phyloP scores from a whole-genome alignment of 257 asterid genomes.

The Primulina huaijiensis region DNA sequence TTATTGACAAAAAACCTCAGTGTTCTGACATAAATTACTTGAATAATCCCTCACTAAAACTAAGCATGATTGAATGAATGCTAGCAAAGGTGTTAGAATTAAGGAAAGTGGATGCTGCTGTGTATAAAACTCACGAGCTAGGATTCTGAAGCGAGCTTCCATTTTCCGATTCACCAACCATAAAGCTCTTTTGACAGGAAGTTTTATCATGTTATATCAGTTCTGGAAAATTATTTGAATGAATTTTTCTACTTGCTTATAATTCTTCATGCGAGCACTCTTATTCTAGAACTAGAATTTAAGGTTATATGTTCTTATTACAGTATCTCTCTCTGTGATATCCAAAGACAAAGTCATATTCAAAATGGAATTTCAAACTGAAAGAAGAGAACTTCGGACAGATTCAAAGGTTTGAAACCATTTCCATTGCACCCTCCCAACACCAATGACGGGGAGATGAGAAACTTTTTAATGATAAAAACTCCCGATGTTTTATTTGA shows the following conservation, averaged over 20 bases:
- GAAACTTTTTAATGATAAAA: not conserved
- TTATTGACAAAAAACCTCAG: too few species aligned
- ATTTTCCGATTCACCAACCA: too few species aligned
- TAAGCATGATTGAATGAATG: too few species aligned
- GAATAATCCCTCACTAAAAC: too few species aligned
- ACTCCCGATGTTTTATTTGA: not conserved
- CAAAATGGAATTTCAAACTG: conserved; percentile 39
- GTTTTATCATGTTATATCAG: too few species aligned
- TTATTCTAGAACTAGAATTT: not conserved
- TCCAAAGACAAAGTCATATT: conserved; percentile 26
- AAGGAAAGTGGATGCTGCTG: too few species aligned
- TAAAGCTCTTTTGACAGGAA: too few species aligned
- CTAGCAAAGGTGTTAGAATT: too few species aligned
- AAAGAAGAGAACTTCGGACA: conserved; percentile 43
- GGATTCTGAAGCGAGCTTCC: too few species aligned
- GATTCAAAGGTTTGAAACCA: conserved; percentile 36
- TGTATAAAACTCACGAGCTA: too few species aligned
- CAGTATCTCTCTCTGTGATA: conserved; percentile 46
- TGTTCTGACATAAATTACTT: too few species aligned
- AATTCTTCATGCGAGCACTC: conserved; percentile 1
- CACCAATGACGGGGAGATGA: not conserved
- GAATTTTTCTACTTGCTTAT: not conserved
- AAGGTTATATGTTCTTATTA: conserved; percentile 3
- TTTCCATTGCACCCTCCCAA: conserved; percentile 2
- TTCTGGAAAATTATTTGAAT: not conserved